Base-by-base conservation (phyloP, 2,329 filamentous ascomycete species). In the Penicillium sp. region DNA sequence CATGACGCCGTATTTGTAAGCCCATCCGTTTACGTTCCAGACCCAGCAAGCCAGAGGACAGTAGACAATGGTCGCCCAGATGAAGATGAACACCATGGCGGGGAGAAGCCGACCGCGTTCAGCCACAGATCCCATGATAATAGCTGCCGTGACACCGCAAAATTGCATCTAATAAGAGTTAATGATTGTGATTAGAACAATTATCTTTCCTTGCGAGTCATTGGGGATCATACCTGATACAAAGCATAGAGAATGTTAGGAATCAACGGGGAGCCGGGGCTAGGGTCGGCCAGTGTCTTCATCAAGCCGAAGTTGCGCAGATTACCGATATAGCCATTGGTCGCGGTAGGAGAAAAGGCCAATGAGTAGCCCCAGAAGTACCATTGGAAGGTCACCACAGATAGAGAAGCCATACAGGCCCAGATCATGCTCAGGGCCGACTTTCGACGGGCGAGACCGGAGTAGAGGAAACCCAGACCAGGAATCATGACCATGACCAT, bases 351-450 rank as follows among this genome's bases (percentile, higher is more conserved):
- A 58, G 85, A 92, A 68, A 96, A 95, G 35, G 90, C 89, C 45
- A 98, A 74, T 10, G 90, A 95, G 67, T 95, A 98, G 25, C 92
- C 92, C 90, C 92, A 96, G 66, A 98, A 95, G 61, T 95, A 96
- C 92, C 92, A 98, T 71, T 98, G 92, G 72, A 98, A 95, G 39
- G 85, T 84, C 63, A 95, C 76, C 60, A 96, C 81, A 32, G 85
- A 89, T 61, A 84, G 84, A 31, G 88, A 92, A 64, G 84, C 90
- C 85, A 98, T 93, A 69, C 84, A 88, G 10, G 90, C 88, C 87
- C 89, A 96, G 59, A 98, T 92, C 74, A 96, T 84, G 48, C 88
- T 95, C 29, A 98, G 77, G 18, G 92, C 92, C 4, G 92, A 96
- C 73, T 98, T 98, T 74, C 92, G 80, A 51, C 92, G 84, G n/a